Percentiles rank a stretch among this genome's conserved stretches.
Evolutionary conservation across 495 filamentous ascomycete species (phyloP).

Genomic region (Aspergillus egyptiacus): DNA sequence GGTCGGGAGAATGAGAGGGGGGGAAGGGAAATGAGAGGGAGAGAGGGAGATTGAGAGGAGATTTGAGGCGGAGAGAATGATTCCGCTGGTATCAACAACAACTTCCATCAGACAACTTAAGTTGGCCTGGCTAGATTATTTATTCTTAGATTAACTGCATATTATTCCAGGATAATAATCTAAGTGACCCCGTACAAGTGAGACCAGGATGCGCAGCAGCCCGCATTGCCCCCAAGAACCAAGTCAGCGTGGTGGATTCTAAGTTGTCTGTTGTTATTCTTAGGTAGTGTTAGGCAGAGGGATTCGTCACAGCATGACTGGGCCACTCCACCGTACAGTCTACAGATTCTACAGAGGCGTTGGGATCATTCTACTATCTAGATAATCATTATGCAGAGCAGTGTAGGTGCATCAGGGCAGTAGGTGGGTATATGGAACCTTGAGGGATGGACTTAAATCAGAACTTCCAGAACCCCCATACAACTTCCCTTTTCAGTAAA

Average conservation of each 20-base stretch:
- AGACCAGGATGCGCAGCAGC: neutral
- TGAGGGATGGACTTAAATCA: too few species aligned
- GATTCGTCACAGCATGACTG: constrained; percentile 11
- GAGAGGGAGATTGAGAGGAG: neutral
- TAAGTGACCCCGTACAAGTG: neutral
- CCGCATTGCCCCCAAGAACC: neutral
- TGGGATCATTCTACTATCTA: neutral
- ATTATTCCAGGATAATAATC: neutral
- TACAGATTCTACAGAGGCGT: neutral
- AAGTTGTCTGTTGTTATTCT: constrained; percentile 10
- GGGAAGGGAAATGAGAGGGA: neutral
- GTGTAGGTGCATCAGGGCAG: too few species aligned
- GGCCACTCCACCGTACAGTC: constrained; percentile 4
- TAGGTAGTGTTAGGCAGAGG: constrained; percentile 18
- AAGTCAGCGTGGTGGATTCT: constrained; percentile 1
- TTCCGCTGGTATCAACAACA: neutral
- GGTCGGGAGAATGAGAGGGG: constrained; percentile 19
- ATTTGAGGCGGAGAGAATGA: constrained; percentile 6
- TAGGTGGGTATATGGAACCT: too few species aligned
- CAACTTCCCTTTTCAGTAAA: constrained; percentile 10
- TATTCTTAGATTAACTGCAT: constrained; percentile 2
- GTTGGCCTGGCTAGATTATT: too few species aligned
- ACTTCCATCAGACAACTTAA: neutral
- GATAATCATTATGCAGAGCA: too few species aligned
- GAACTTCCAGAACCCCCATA: neutral